Percentiles rank a stretch among this genome's conserved stretches.
phyloP scores from a whole-genome alignment of 148 eudicot genomes.

The Spergularia bocconei region DNA sequence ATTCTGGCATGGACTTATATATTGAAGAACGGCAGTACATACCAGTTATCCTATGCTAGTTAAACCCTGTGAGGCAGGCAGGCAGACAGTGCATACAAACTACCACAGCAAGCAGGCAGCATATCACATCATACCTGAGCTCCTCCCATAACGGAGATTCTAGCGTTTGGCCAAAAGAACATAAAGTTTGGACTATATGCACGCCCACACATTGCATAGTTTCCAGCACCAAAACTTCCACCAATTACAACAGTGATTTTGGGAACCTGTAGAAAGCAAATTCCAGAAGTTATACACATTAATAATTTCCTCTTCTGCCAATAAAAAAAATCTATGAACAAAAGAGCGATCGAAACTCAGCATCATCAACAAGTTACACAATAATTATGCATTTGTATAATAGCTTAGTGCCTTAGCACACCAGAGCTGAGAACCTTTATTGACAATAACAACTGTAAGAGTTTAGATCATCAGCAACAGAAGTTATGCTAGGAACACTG shows the following conservation, averaged over 20 bases:
- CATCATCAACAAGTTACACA: too few species aligned
- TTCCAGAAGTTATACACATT: constrained; percentile 4
- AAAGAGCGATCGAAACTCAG: background rate
- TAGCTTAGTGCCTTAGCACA: too few species aligned
- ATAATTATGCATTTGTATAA: too few species aligned
- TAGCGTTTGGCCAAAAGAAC: constrained; percentile 99
- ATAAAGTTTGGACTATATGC: constrained; percentile 95
- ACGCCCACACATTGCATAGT: constrained; percentile 99
- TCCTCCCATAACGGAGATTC: constrained; percentile 96
- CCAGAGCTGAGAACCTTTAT: too few species aligned
- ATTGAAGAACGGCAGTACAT: background rate
- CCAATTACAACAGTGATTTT: constrained; percentile 83
- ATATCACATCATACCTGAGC: constrained; percentile 58
- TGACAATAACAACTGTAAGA: too few species aligned
- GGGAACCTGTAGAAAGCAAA: constrained; percentile 66
- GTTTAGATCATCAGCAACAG: background rate
- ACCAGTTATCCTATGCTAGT: background rate
- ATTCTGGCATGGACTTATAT: background rate
- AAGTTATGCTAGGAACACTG: background rate
- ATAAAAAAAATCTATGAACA: background rate
- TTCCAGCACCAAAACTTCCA: constrained; percentile 99
- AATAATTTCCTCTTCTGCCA: background rate
- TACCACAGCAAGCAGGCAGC: background rate
- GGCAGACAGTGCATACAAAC: background rate
- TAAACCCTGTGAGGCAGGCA: background rate